These are phyloP conservation scores for Leptographium wingfieldii DNA, from an alignment of 2,329 filamentous ascomycete species.

Conservation along the genomic window DNA sequence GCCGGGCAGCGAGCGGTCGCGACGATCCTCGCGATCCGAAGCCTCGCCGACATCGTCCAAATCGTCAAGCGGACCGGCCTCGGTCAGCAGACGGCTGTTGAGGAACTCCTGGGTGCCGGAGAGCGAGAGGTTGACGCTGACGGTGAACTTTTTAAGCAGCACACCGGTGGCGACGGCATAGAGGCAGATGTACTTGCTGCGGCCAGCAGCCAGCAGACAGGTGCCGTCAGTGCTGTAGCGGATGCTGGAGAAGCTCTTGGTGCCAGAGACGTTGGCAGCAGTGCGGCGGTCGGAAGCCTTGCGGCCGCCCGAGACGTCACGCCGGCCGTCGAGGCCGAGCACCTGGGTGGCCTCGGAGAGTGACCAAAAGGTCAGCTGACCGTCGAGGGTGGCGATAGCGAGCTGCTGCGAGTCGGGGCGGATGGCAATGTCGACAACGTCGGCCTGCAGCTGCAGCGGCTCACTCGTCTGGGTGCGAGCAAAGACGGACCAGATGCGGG, in stretches of 20 bases:
- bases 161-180: constrained; percentile 93
- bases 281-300: constrained; percentile 79
- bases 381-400: constrained; percentile 83
- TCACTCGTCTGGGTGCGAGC: constrained; percentile 89
- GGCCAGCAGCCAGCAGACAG: constrained; percentile 80
- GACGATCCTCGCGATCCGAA: constrained; percentile 76
- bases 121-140: constrained; percentile 88
- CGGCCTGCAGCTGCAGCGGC: constrained; percentile 80
- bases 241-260: constrained; percentile 80
- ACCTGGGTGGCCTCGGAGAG: constrained; percentile 79
- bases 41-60: constrained; percentile 80
- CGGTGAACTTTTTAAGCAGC: constrained; percentile 86
- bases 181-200: constrained; percentile 96
- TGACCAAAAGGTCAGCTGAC: constrained; percentile 91
- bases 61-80: constrained; percentile 74
- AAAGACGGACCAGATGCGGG: constrained; percentile 94
- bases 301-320: constrained; percentile 86
- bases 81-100: constrained; percentile 82
- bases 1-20: constrained; percentile 69
- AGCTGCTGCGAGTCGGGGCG: constrained; percentile 85
- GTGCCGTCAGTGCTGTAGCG: constrained; percentile 86
- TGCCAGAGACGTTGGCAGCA: constrained; percentile 79
- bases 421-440: constrained; percentile 76
- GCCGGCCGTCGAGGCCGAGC: constrained; percentile 73
- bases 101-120: constrained; percentile 95